Conservation (phyloP, 2,329 filamentous ascomycete genomes). For the Colletotrichum sp. region DNA sequence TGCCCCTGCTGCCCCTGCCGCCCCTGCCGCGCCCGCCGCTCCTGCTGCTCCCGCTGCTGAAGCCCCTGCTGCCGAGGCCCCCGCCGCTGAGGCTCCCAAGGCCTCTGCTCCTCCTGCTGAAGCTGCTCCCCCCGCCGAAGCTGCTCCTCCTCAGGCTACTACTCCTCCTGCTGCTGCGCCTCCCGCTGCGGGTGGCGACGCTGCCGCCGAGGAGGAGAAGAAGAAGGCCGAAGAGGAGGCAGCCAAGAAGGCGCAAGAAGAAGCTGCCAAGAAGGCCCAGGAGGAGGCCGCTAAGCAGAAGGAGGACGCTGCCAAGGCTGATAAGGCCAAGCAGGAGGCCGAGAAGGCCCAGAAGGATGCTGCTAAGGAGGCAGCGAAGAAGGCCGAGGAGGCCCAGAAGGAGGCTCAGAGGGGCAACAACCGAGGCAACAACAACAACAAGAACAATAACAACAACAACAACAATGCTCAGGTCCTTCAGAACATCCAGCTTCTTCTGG, state of each 20-base stretch:
- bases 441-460: constrained; percentile 27
- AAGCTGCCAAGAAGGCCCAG: not conserved
- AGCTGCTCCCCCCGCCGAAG: not conserved
- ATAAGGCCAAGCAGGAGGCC: not conserved
- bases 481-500: constrained; percentile 28
- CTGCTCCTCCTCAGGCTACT: not conserved
- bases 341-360: constrained; percentile 19
- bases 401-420: not conserved
- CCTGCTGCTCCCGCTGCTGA: not conserved
- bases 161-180: not conserved
- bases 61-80: not conserved
- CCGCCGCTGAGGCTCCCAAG: not conserved
- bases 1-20: not conserved
- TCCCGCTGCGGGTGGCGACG: not conserved
- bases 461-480: constrained; percentile 20
- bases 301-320: not conserved
- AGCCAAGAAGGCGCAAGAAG: not conserved
- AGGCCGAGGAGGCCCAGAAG: constrained; percentile 9
- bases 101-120: not conserved
- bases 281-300: not conserved
- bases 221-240: constrained; percentile 17
- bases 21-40: not conserved
- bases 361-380: constrained; percentile 9
- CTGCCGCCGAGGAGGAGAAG: constrained; percentile 14
- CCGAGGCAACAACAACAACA: constrained; percentile 28